A percentile compares a stretch with the other conserved stretches of the same genome.
These are phyloP conservation scores for Hura crepitans DNA, from an alignment of 441 rosid genomes.

Conservation along the genomic window DNA sequence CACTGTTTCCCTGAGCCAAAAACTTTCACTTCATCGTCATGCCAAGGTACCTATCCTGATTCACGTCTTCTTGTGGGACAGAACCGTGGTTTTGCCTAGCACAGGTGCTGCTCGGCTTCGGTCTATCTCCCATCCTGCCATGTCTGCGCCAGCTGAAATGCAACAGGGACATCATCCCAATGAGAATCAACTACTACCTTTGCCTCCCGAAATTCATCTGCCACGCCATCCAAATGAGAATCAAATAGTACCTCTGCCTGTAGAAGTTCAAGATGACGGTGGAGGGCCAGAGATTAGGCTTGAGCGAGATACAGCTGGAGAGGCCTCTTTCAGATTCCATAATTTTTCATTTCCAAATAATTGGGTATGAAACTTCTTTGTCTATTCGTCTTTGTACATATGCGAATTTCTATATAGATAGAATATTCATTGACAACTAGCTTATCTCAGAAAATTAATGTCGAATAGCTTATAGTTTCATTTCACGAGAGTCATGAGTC, in stretches of 20 bases:
- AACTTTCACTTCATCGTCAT: conserved; percentile 86
- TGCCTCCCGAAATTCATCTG: conserved; percentile 36
- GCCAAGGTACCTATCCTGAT: conserved; percentile 65
- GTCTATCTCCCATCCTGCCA: conserved; percentile 31
- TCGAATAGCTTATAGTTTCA: neutral
- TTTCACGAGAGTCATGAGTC: too few species aligned
- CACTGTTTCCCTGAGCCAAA: conserved; percentile 88
- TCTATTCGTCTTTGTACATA: conserved; percentile 12
- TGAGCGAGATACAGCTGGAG: conserved; percentile 66
- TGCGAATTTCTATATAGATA: neutral
- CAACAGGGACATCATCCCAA: conserved; percentile 37
- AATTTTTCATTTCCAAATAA: conserved; percentile 62
- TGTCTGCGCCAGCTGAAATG: conserved; percentile 39
- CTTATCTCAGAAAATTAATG: neutral
- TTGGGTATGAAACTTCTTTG: conserved; percentile 44
- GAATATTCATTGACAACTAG: neutral
- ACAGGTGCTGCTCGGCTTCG: conserved; percentile 29
- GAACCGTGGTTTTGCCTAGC: conserved; percentile 29
- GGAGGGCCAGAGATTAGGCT: conserved; percentile 30
- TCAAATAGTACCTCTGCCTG: conserved; percentile 58
- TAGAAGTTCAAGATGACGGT: conserved; percentile 25
- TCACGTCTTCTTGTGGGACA: conserved; percentile 71
- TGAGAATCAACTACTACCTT: conserved; percentile 58
- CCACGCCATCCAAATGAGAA: conserved; percentile 51
- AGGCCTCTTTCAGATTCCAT: conserved; percentile 73